Evolutionary conservation across 176 grass and related monocot genomes (phyloP), one percentile per base, ranked within the genome.

Genomic region (Aegilops bicornis): DNA sequence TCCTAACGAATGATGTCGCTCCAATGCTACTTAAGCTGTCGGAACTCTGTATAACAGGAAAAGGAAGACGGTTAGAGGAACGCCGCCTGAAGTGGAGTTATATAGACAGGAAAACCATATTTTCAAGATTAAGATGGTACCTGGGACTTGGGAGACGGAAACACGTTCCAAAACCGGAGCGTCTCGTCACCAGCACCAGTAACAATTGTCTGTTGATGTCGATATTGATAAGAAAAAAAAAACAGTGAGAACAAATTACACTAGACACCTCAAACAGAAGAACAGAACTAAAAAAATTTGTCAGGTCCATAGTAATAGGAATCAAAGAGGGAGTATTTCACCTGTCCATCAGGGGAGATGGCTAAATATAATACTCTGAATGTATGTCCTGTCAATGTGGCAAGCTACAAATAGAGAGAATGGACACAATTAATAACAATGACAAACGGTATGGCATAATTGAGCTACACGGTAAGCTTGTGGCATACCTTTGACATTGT

Each of bases 121-220:
- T 77, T 64, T 68, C 69, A 8, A 37, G 15, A 56, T 6, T 74
- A 67, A 64, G 17, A 4, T n/a, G 36, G 67, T 84, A 97, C 97
- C 97, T 97, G 94, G 67, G 87, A 99, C 91, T 99, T 97, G n/a
- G 94, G 94, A 86, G 90, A 97, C 8, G 97, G 97, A 62, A 99
- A 99, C 66, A 99, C 97, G 9, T 99, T 99, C 97, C 97, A 99
- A 79, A 99, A 97, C 27, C 97, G 88, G 8, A 99, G 89, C 7
- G 94, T 99, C 92, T 99, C 97, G 8, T 99, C 97, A 67, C 97
- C 97, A 27, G 97, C 97, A 4, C 97, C 97, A 68, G 97, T 99
- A 81, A 99, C 94, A 64, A 99, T 97, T 59, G 92, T 99, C 97
- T 99, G 90, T 91, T 80, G 68, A 88, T 30, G 81, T 22, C 4